Base-by-base conservation (phyloP, 306 rosid genomes). In the Gastrolobium villosum region DNA sequence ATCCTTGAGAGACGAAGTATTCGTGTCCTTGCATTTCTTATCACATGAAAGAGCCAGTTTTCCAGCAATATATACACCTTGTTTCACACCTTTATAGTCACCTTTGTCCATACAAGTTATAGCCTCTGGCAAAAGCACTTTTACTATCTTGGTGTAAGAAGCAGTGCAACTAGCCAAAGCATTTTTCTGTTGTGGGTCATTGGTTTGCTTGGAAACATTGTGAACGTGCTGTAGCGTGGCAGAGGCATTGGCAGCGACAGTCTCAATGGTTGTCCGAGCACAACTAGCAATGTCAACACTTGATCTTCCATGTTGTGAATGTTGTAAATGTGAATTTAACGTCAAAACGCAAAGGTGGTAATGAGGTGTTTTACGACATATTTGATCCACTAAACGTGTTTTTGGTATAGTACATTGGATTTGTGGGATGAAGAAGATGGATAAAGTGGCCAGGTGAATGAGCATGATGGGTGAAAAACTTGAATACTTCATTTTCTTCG, bases 291-390 rank as follows among this genome's bases (percentile, higher is more conserved):
- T 9, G 70, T 39, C 49, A 10, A 5, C n/a, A 34, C n/a, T 20
- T 1, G 70, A 64, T 40, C 3, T 26, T 2, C 11, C 6, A 2
- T 63, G 48, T 2, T n/a, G 31, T 7, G 69, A 36, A 6, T 20
- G 1, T 20, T 2, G 6, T 2, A 40, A 20, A 40, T 39, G 34
- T 14, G 70, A 64, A 8, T 39, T 39, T 15, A 64, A 28, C 0
- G 49, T 39, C 7, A 20, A 64, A 9, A 64, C 35, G 32, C 70
- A 64, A 15, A 64, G 49, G 70, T 64, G n/a, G 70, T 64, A 14
- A 1, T 64, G 35, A 3, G 70, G 50, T 20, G 70, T 64, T 15
- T 14, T 15, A 13, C 49, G 49, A 26, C 70, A 64, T 64, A 39
- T 7, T 28, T 39, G 41, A 2, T 64, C 70, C 49, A 64, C 48